Base-by-base conservation (phyloP, 495 filamentous ascomycete genomes). In the Penicillium parvum region DNA sequence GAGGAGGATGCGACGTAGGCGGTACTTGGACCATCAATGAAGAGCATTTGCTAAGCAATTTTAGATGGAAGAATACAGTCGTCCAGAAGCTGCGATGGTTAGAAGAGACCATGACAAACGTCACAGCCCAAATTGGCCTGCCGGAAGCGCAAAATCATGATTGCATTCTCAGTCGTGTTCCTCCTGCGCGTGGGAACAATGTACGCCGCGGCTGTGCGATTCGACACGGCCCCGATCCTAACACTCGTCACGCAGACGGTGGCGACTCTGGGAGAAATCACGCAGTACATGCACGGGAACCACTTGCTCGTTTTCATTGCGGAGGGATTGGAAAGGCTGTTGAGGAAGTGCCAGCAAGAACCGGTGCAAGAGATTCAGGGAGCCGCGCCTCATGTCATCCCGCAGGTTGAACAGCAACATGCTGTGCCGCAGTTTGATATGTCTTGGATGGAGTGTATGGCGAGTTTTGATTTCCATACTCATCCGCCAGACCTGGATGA, bases 141-240 rank as follows among this genome's bases (percentile, higher is more conserved):
- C 59, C 54, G n/a, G 5, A 67, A 65, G 17, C 62, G 65, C 20
- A 48, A 61, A 40, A 67, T 53, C 0, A 66, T 68, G 64, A 40
- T 62, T 18, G 65, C 65, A 7, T 68, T 68, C 41, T 59, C 61
- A 6, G 54, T 62, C 1, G 45, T 67, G 1, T 68, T 68, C 34
- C 44, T 67, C 1, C 46, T 67, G 20, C 65, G 60, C 37, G 60
- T 64, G 15, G 57, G 64, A 0, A 64, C 61, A 1, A 57, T 55
- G 19, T 51, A 53, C 30, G 53, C 46, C 5, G 34, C 32, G 4
- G 45, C 45, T 14, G 53, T 60, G 17, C 32, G 53, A 9, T 58
- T 63, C 19, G 59, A 63, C 34, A 60, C 53, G 0, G 35, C n/a
- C 18, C 54, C 60, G 18, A 63, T 63, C 8, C 22, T 63, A 11